These are phyloP conservation scores for Fremontodendron californicum DNA, from an alignment of 345 rosid genomes.

Conservation along the genomic window DNA sequence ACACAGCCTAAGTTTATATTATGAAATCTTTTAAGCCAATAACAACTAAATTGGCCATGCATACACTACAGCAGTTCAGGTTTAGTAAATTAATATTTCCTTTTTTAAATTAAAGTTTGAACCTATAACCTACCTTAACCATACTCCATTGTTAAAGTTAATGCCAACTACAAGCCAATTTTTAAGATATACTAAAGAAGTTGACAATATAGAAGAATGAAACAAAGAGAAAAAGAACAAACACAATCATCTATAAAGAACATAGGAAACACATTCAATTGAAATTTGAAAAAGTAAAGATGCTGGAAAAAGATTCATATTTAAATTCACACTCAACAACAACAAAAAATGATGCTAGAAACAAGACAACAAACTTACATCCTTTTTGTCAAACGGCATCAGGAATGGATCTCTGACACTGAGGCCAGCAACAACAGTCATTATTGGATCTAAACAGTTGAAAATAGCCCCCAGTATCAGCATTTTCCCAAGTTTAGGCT, in stretches of 20 bases:
- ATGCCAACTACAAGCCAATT: too few species aligned
- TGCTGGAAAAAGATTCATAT: not conserved
- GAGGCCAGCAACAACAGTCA: slow-evolving; percentile 97
- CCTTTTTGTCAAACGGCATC: slow-evolving; percentile 95
- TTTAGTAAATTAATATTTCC: not conserved
- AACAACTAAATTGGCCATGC: not conserved
- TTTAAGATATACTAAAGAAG: not conserved
- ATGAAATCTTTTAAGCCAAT: not conserved
- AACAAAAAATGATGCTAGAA: not conserved
- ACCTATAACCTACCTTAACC: not conserved
- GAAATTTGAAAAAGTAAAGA: not conserved
- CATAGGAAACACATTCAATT: not conserved
- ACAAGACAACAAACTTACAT: slow-evolving; percentile 60
- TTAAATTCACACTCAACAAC: not conserved
- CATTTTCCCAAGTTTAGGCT: slow-evolving; percentile 99
- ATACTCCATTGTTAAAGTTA: not conserved
- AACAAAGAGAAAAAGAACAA: not conserved
- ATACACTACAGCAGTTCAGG: not conserved
- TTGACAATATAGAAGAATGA: not conserved
- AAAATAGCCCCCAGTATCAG: slow-evolving; percentile 83
- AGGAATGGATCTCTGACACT: slow-evolving; percentile 94
- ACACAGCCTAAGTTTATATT: not conserved
- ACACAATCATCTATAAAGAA: not conserved
- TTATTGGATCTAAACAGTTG: slow-evolving; percentile 83
- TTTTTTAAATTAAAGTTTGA: not conserved